Percentiles rank a stretch among this genome's conserved stretches.
Conservation (phyloP, 345 rosid species). For the Alliaria petiolata region DNA sequence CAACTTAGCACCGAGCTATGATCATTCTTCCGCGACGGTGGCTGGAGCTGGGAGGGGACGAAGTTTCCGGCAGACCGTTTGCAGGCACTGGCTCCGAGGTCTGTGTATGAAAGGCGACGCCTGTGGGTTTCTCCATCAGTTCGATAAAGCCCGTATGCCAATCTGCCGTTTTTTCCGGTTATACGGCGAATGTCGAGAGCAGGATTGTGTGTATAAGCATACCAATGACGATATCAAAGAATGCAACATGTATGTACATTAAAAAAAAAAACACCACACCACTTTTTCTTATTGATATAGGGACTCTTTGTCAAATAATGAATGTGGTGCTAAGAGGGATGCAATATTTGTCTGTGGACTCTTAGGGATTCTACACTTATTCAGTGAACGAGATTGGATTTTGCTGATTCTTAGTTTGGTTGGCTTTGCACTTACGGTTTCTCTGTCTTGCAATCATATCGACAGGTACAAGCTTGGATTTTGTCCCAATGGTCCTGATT, state of each 20-base stretch:
- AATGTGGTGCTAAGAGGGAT: background rate
- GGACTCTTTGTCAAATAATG: background rate
- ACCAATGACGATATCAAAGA: conserved; percentile 97
- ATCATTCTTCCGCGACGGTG: conserved; percentile 15
- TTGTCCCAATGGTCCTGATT: conserved; percentile 98
- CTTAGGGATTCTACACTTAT: no score
- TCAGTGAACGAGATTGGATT: no score
- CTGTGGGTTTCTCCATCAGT: conserved; percentile 97
- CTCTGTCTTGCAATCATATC: conserved; percentile 2
- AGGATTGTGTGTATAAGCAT: conserved; percentile 96
- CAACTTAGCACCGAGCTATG: conserved; percentile 18
- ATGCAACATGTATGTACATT: conserved; percentile 85
- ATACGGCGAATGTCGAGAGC: conserved; percentile 96
- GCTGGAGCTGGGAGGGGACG: conserved; percentile 51
- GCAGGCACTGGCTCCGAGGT: conserved; percentile 98
- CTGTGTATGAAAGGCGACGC: conserved; percentile 99
- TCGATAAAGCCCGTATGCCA: conserved; percentile 97
- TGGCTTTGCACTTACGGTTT: background rate
- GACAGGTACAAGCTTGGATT: conserved; percentile 95
- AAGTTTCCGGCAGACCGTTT: conserved; percentile 97
- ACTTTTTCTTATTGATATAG: no score
- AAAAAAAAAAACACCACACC: background rate
- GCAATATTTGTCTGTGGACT: no score
- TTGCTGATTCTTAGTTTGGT: background rate
- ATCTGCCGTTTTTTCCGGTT: conserved; percentile 85